Conservation (phyloP, 2,329 filamentous ascomycete species). For the Phialocephala sp. region DNA sequence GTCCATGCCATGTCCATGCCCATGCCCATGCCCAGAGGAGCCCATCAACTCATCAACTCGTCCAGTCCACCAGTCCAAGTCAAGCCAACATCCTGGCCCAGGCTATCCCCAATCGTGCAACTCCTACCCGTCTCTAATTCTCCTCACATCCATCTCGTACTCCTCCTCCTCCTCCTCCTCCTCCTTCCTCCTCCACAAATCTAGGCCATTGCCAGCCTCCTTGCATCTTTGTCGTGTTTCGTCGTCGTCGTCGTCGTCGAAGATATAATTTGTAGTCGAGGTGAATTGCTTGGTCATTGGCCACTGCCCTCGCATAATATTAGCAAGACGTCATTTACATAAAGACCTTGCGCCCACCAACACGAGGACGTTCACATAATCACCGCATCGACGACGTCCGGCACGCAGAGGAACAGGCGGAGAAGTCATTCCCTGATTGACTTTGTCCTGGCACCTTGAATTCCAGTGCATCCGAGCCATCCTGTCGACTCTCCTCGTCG, state of each 20-base stretch:
- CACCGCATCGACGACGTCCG: constrained; percentile 12
- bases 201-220: constrained; percentile 42
- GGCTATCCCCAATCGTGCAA: constrained; percentile 18
- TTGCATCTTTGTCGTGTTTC: constrained; percentile 18
- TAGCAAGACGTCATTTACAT: constrained; percentile 27
- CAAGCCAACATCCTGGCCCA: not conserved
- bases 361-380: constrained; percentile 6
- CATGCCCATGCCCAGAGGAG: not conserved
- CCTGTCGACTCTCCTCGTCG: constrained; percentile 19
- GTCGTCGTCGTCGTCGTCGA: not conserved
- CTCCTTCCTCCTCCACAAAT: constrained; percentile 28
- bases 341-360: constrained; percentile 17
- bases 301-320: constrained; percentile 19
- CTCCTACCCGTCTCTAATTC: constrained; percentile 17
- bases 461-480: constrained; percentile 21
- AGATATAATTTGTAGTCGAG: constrained; percentile 1
- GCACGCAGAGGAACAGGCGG: constrained; percentile 38
- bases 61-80: not conserved
- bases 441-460: constrained; percentile 39
- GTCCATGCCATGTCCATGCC: not conserved
- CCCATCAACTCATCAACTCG: not conserved
- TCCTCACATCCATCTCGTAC: constrained; percentile 20
- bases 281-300: constrained; percentile 16
- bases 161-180: constrained; percentile 24
- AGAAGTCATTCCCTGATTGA: constrained; percentile 34